Percentiles rank a stretch among this genome's conserved stretches.
Conservation (phyloP, 108 stramenopile genomes). For the Cyclotella atomus region DNA sequence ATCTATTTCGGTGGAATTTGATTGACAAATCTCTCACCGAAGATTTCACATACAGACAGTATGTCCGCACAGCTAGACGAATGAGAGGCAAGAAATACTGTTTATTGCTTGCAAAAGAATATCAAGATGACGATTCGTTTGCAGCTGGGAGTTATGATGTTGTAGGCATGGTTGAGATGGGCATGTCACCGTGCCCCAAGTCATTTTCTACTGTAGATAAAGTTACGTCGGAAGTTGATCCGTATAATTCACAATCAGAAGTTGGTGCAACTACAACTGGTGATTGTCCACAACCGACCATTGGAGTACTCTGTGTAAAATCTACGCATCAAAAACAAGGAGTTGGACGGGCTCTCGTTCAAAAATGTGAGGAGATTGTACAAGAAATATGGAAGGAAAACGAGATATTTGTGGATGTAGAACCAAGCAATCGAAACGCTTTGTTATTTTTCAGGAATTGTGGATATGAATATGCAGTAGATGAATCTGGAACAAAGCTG, state of each 20-base stretch:
- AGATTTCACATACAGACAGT: slow-evolving; percentile 52
- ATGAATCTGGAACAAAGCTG: slow-evolving; percentile 8
- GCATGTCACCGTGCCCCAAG: slow-evolving; percentile 39
- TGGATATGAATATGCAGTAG: slow-evolving; percentile 23
- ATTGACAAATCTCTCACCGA: slow-evolving; percentile 46
- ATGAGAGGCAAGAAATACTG: slow-evolving; percentile 64
- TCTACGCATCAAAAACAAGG: slow-evolving; percentile 35
- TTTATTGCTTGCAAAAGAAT: slow-evolving; percentile 52
- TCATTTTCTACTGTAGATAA: background rate
- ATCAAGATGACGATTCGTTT: background rate
- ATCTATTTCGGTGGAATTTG: slow-evolving; percentile 34
- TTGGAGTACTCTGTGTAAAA: slow-evolving; percentile 43
- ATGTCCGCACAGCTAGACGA: slow-evolving; percentile 38
- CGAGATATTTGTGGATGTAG: slow-evolving; percentile 31
- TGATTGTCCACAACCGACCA: slow-evolving; percentile 29
- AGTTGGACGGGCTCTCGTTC: slow-evolving; percentile 22
- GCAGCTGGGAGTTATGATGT: slow-evolving; percentile 14
- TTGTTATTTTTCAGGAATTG: slow-evolving; percentile 32
- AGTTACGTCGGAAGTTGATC: too few relatives aligned
- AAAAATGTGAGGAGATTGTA: slow-evolving; percentile 38
- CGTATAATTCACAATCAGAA: too few relatives aligned
- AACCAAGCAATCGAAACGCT: slow-evolving; percentile 27
- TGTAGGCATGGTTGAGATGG: slow-evolving; percentile 53
- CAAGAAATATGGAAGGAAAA: slow-evolving; percentile 30
- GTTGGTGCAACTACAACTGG: too few relatives aligned